Conservation (phyloP, 2,329 filamentous ascomycete genomes). For the Venturia asperata region DNA sequence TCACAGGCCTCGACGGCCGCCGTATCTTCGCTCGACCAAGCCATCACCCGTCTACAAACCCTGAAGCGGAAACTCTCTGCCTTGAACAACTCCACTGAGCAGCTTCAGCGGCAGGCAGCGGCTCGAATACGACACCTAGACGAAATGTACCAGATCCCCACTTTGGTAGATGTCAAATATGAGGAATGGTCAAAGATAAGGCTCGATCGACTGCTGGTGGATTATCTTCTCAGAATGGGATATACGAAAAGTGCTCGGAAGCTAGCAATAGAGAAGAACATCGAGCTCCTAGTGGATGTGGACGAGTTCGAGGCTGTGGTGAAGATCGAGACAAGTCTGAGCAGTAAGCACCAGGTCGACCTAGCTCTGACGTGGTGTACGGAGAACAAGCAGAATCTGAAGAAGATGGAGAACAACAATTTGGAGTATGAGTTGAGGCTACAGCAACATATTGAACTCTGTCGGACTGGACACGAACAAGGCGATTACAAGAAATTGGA, state of each 20-base stretch:
- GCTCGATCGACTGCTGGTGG: slow-evolving; percentile 79
- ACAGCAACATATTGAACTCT: slow-evolving; percentile 91
- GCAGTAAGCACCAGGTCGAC: slow-evolving; percentile 57
- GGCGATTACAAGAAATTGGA: slow-evolving; percentile 54
- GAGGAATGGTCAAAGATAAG: slow-evolving; percentile 79
- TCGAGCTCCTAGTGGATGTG: slow-evolving; percentile 74
- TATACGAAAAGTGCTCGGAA: slow-evolving; percentile 70
- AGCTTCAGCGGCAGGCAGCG: slow-evolving; percentile 8
- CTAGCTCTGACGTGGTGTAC: slow-evolving; percentile 85
- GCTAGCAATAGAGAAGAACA: slow-evolving; percentile 66
- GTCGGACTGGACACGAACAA: slow-evolving; percentile 50
- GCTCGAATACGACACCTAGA: slow-evolving; percentile 75
- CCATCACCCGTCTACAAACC: slow-evolving; percentile 76
- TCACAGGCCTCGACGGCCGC: slow-evolving; percentile 51
- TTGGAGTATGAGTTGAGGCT: slow-evolving; percentile 89
- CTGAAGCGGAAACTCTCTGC: slow-evolving; percentile 79
- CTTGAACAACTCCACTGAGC: slow-evolving; percentile 50
- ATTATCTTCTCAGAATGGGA: slow-evolving; percentile 80
- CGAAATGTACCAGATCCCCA: slow-evolving; percentile 71
- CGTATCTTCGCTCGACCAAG: slow-evolving; percentile 73
- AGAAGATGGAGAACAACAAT: slow-evolving; percentile 67
- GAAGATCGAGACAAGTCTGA: slow-evolving; percentile 66
- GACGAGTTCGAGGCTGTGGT: slow-evolving; percentile 80
- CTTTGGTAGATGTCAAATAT: slow-evolving; percentile 85
- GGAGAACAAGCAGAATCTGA: slow-evolving; percentile 87